Base-by-base conservation (phyloP, 1,284 basidiomycete genomes). In the Austropuccinia psidii region DNA sequence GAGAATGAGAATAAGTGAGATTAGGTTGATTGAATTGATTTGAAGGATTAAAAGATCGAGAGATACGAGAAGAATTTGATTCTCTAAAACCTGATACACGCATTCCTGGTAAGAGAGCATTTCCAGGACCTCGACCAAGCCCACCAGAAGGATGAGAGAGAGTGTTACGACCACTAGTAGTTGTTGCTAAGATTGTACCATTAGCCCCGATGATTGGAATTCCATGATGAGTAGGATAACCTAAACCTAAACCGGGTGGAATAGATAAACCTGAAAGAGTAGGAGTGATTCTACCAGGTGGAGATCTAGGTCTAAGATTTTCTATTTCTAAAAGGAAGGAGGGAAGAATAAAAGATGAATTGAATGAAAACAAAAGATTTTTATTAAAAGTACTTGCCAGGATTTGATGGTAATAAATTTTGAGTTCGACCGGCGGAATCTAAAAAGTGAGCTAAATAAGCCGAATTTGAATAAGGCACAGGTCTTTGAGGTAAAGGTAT, bases 61-160 rank as follows among this genome's bases (percentile, higher is more conserved):
- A n/a, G n/a, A n/a, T n/a, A n/a, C n/a, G n/a, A n/a, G n/a, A n/a
- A n/a, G n/a, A n/a, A 31, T 57, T 64, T 29, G 62, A 49, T 33
- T 73, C 70, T 17, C 70, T 47, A 27, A 57, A 64, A 3, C 70
- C 70, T 4, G 70, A 73, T 29, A 73, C 70, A 11, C 70, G 29
- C 70, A 73, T 73, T 19, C 70, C 70, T 8, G 70, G 70, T 31
- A 73, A 19, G 13, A 73, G 61, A 3, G 70, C 70, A 39, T 73
- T 73, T 19, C 70, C 70, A 19, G 70, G 70, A 6, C 70, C 70
- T 6, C 70, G 47, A 29, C 70, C 70, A 43, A 73, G 70, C n/a
- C 70, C 70, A 31, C 70, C 70, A 7, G 70, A 73, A 2, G 70
- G 70, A 73, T 73, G 70, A 2, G 70, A 73, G 7, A 73, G 6